Percentiles rank a stretch among this genome's conserved stretches.
Conservation (phyloP, 2,329 filamentous ascomycete genomes). For the Penicillium griseofulvum region DNA sequence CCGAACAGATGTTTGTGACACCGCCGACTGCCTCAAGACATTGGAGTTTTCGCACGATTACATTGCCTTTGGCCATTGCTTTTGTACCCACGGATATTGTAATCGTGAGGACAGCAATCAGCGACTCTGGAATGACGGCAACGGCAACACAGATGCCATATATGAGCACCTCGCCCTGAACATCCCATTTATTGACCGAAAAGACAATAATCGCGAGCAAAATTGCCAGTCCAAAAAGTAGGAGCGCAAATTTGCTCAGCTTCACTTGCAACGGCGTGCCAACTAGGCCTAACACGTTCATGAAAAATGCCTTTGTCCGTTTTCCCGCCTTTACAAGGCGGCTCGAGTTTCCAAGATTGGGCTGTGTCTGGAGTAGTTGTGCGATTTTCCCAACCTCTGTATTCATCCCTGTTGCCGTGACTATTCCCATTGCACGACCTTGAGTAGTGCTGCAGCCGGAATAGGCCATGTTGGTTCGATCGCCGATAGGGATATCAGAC, state of each 20-base stretch:
- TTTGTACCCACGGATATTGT: slow-evolving; percentile 59
- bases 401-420: slow-evolving; percentile 59
- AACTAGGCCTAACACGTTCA: slow-evolving; percentile 52
- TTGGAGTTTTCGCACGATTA: slow-evolving; percentile 54
- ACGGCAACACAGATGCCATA: slow-evolving; percentile 59
- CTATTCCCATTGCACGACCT: slow-evolving; percentile 57
- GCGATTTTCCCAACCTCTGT: slow-evolving; percentile 63
- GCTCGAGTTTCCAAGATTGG: slow-evolving; percentile 18
- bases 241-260: slow-evolving; percentile 77
- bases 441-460: slow-evolving; percentile 61
- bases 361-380: slow-evolving; percentile 54
- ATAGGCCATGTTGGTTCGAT: slow-evolving; percentile 61
- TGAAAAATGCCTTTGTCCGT: slow-evolving; percentile 46
- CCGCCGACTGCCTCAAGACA: slow-evolving; percentile 57
- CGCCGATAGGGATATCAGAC: slow-evolving; percentile 47
- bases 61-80: slow-evolving; percentile 52
- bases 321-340: slow-evolving; percentile 31
- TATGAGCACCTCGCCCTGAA: slow-evolving; percentile 58
- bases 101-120: slow-evolving; percentile 62
- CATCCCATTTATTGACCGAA: slow-evolving; percentile 56
- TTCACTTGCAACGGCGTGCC: slow-evolving; percentile 84
- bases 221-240: slow-evolving; percentile 71
- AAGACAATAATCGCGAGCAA: slow-evolving; percentile 62
- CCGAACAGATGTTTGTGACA: slow-evolving; percentile 58
- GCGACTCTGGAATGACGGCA: slow-evolving; percentile 62